A percentile compares a stretch with the other conserved stretches of the same genome.
phyloP scores from a whole-genome alignment of 208 protist genomes.

The Naegleria lovaniensis region DNA sequence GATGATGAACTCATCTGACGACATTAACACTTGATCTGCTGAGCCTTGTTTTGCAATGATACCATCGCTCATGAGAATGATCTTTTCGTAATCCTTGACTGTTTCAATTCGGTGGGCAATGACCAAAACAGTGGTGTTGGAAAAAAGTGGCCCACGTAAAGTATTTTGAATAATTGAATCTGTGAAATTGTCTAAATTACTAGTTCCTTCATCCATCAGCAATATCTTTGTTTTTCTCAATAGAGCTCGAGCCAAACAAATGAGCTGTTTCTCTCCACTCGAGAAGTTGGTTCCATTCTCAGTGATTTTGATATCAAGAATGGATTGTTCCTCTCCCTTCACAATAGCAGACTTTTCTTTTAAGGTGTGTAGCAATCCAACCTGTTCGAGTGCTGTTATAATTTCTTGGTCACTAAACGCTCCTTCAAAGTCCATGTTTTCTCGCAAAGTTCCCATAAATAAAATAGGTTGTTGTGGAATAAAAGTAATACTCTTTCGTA shows the following conservation, averaged over 20 bases:
- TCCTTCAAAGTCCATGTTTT: constrained; percentile 57
- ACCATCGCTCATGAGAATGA: constrained; percentile 49
- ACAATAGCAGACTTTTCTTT: not conserved
- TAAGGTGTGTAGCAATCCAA: constrained; percentile 44
- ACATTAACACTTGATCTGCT: not conserved
- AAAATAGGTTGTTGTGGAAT: constrained; percentile 54
- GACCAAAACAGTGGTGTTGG: constrained; percentile 45
- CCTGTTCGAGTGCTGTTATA: constrained; percentile 28
- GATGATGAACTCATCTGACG: too few relatives aligned
- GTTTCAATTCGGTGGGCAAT: constrained; percentile 60
- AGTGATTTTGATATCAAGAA: not conserved
- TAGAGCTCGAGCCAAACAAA: constrained; percentile 42
- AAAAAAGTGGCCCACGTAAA: constrained; percentile 42
- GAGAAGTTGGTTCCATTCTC: constrained; percentile 34
- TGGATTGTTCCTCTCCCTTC: not conserved
- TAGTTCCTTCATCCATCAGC: constrained; percentile 45
- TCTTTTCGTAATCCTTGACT: constrained; percentile 42
- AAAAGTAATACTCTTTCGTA: constrained; percentile 24
- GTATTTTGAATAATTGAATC: constrained; percentile 55
- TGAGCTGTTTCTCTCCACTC: constrained; percentile 43
- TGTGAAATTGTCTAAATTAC: constrained; percentile 47
- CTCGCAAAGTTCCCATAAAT: constrained; percentile 54
- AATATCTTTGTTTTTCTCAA: constrained; percentile 35
- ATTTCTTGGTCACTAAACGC: constrained; percentile 32
- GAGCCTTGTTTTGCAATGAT: constrained; percentile 39